phyloP scores from a whole-genome alignment of 257 asterid genomes.

The Apocynum venetum region DNA sequence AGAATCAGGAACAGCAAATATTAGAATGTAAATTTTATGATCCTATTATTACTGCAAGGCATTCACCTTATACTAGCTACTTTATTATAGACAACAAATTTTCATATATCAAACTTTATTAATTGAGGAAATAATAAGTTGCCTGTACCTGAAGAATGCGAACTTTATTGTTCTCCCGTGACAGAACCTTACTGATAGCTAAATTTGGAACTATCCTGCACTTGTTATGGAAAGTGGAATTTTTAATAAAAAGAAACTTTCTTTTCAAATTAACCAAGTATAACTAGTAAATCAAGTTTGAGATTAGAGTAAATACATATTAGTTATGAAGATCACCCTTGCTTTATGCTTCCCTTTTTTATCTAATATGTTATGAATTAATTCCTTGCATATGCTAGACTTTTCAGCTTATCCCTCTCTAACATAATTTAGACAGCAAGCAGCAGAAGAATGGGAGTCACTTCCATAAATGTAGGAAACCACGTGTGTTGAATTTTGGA shows the following conservation, averaged over 20 bases:
- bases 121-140: neutral
- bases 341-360: neutral
- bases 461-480: neutral
- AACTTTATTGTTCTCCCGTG: slow-evolving; percentile 85
- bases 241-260: neutral
- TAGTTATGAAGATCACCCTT: neutral
- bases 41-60: neutral
- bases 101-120: neutral
- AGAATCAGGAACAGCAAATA: neutral
- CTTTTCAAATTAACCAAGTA: neutral
- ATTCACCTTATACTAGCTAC: neutral
- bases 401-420: neutral
- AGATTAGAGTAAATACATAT: neutral
- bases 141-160: slow-evolving; percentile 82
- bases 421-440: neutral
- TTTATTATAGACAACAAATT: neutral
- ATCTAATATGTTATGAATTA: neutral
- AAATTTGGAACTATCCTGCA: slow-evolving; percentile 96
- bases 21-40: neutral
- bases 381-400: neutral
- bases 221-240: slow-evolving; percentile 14
- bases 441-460: neutral
- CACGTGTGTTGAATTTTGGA: neutral
- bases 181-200: slow-evolving; percentile 89
- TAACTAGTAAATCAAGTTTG: neutral